phyloP scores from a whole-genome alignment of 1,284 basidiomycete species.

The Golubevia pallescens region DNA sequence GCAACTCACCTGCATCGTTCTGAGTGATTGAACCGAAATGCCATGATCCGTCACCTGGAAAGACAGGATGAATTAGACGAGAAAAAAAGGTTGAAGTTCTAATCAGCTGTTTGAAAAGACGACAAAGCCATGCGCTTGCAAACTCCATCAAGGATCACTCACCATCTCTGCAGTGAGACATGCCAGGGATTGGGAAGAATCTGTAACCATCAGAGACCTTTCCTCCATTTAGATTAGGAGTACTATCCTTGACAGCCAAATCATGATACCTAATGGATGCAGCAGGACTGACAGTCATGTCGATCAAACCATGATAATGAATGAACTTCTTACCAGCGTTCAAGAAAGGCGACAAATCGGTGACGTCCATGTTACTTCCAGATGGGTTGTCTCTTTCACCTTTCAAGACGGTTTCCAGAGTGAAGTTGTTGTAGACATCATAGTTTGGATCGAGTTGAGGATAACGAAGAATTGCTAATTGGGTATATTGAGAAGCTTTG shows the following conservation, averaged over 20 bases:
- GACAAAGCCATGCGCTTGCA: too few species aligned
- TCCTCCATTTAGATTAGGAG: not conserved
- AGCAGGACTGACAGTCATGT: constrained; percentile 11
- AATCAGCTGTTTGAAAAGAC: too few species aligned
- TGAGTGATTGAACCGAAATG: constrained; percentile 17
- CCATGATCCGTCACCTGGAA: constrained; percentile 14
- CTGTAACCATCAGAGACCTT: constrained; percentile 5
- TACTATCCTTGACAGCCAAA: not conserved
- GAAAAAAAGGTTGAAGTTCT: too few species aligned
- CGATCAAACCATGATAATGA: constrained; percentile 18
- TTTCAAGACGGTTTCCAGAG: constrained; percentile 6
- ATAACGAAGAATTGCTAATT: constrained; percentile 10
- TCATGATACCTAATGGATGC: constrained; percentile 12
- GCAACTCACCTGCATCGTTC: constrained; percentile 3
- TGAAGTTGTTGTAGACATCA: constrained; percentile 12
- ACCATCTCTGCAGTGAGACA: constrained; percentile 18
- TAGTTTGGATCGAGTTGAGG: constrained; percentile 6
- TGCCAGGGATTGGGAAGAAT: constrained; percentile 15
- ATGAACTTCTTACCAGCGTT: constrained; percentile 14
- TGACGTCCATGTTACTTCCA: constrained; percentile 5
- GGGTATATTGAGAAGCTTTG: constrained; percentile 13
- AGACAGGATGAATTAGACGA: too few species aligned
- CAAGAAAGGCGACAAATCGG: constrained; percentile 15
- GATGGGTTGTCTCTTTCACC: constrained; percentile 7
- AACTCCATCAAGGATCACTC: too few species aligned